Evolutionary conservation across 805 yeast genomes (phyloP), one percentile per base, ranked within the genome.

Genomic region (Metschnikowia baotianmanensis): DNA sequence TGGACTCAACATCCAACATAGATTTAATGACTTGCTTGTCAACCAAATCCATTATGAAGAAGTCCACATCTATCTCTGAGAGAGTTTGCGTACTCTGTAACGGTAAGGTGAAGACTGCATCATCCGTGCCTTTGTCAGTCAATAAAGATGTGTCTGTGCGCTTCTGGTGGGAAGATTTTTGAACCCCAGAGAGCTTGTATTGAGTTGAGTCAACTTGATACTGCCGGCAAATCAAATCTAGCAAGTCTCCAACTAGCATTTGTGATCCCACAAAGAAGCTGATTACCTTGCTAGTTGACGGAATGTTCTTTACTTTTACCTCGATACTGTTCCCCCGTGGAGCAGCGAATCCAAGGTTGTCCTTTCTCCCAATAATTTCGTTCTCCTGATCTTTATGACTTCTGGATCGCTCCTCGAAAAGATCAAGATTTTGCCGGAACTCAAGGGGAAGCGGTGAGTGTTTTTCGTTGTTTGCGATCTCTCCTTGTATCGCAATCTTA

Each of bases 381-480:
- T 25, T 20, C 19, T 31, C 32, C 19, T 27, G 39, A 11, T 39
- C 43, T 17, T 36, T 29, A 9, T 15, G 17, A 10, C 18, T 29
- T 16, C 40, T 23, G 5, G 38, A 23, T 9, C 51, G 50, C 18
- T 50, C 45, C 24, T 49, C 48, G 28, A 41, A 51, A 5, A 44
- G 32, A 3, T 46, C 50, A 8, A 67, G 48, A 25, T 52, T 56
- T 24, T 53, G 58, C 38, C 49, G 61, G 40, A 66, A 62, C 43
- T 69, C 75, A 28, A 59, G 56, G 0, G 83, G 77, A 26, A 78
- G 63, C 3, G 90, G 88, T 0, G 86, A 74, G 5, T 62, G 61
- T 1, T 42, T 48, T 40, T 77, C 80, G 55, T 84, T 82, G 20
- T 52, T 53, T n/a, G 55, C 38, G 25, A 63, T 63, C 42, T 80